Conservation (phyloP, 2,329 filamentous ascomycete species). For the Penicillium sp. region DNA sequence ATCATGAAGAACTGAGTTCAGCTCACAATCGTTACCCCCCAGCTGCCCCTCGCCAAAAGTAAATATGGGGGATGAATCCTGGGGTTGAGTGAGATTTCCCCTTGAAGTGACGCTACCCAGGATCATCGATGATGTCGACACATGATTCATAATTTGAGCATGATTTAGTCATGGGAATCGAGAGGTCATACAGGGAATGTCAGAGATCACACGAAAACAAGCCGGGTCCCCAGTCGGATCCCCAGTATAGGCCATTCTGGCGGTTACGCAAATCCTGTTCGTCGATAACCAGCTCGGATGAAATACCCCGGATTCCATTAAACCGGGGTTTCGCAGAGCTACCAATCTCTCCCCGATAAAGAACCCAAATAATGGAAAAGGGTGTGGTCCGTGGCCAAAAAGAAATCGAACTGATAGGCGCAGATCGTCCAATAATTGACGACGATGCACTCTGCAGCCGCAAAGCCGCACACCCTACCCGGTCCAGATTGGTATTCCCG, state of each 20-base stretch:
- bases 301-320: constrained; percentile 9
- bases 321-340: neutral
- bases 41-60: neutral
- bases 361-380: neutral
- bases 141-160: constrained; percentile 18
- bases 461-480: constrained; percentile 16
- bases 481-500: constrained; percentile 4
- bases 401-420: constrained; percentile 20
- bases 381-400: neutral
- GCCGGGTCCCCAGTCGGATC: constrained; percentile 10
- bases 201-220: constrained; percentile 13
- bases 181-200: constrained; percentile 11
- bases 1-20: neutral
- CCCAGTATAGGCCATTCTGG: neutral
- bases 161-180: constrained; percentile 21
- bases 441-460: constrained; percentile 19
- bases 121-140: constrained; percentile 29
- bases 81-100: constrained; percentile 2
- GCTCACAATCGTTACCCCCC: neutral
- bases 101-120: constrained; percentile 14
- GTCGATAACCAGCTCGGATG: constrained; percentile 3
- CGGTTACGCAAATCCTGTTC: constrained; percentile 5
- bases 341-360: neutral
- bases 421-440: constrained; percentile 20
- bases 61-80: constrained; percentile 6